Evolutionary conservation across 2,329 filamentous ascomycete genomes (phyloP).

Genomic region (Nigrospora sphaerica): DNA sequence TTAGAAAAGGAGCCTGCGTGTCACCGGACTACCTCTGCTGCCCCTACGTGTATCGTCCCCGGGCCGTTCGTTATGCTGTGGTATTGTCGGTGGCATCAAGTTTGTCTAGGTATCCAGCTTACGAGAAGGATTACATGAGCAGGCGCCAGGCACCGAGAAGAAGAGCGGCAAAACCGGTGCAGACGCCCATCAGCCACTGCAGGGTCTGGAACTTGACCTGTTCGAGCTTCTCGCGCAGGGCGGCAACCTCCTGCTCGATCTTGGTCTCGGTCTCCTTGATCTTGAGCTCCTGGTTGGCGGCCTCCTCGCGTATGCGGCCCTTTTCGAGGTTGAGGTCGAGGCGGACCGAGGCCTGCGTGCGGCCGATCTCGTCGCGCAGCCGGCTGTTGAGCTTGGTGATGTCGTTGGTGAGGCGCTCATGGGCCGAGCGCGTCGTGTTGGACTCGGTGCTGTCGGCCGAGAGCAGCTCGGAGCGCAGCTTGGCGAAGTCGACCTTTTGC

Average conservation of each 20-base stretch:
- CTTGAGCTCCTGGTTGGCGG: constrained; percentile 92
- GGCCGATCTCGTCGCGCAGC: constrained; percentile 85
- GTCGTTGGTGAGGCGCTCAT: constrained; percentile 91
- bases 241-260: constrained; percentile 95
- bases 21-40: no score
- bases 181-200: constrained; percentile 93
- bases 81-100: no score
- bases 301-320: constrained; percentile 91
- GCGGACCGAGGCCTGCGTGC: constrained; percentile 87
- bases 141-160: constrained; percentile 64
- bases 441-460: constrained; percentile 88
- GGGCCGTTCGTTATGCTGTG: no score
- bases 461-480: constrained; percentile 42
- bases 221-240: constrained; percentile 84
- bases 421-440: constrained; percentile 77
- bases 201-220: constrained; percentile 96
- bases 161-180: constrained; percentile 59
- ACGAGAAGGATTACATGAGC: constrained; percentile 46
- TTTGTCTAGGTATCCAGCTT: no score
- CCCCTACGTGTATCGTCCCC: no score
- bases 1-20: no score
- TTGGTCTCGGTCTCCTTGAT: constrained; percentile 98
- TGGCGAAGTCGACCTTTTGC: constrained; percentile 24
- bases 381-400: constrained; percentile 87
- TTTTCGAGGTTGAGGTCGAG: constrained; percentile 95